These are phyloP conservation scores for Fraxinus ornus DNA, from an alignment of 305 asterid genomes.

Conservation along the genomic window DNA sequence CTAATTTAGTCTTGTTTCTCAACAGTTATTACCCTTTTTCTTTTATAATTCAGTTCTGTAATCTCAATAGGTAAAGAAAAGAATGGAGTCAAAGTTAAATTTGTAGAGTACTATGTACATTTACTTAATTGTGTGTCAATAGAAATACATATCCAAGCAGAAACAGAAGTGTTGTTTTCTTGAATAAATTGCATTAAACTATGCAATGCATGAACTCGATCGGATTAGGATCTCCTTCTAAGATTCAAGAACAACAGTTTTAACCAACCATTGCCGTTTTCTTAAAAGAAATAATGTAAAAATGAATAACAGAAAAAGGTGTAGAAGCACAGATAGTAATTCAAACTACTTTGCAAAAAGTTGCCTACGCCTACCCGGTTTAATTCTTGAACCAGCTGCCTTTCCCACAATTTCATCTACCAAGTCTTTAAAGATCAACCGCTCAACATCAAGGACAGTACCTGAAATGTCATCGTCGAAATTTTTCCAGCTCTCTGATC, in stretches of 20 bases:
- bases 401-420: constrained; percentile 79
- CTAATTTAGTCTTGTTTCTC: too few species aligned
- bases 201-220: neutral
- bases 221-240: neutral
- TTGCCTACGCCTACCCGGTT: constrained; percentile 45
- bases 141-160: neutral
- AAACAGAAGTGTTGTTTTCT: neutral
- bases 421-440: constrained; percentile 78
- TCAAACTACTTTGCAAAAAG: constrained; percentile 43
- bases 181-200: neutral
- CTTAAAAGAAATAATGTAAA: neutral
- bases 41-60: too few species aligned
- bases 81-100: neutral
- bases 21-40: neutral
- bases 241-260: constrained; percentile 10
- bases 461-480: constrained; percentile 55
- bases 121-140: neutral
- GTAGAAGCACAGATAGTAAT: neutral
- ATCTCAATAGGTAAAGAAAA: neutral
- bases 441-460: constrained; percentile 67
- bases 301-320: neutral
- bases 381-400: constrained; percentile 41
- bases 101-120: neutral
- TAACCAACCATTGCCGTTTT: neutral
- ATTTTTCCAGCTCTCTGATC: constrained; percentile 55